These are phyloP conservation scores for Leishmania turanica DNA, from an alignment of 208 protist species.

Conservation along the genomic window DNA sequence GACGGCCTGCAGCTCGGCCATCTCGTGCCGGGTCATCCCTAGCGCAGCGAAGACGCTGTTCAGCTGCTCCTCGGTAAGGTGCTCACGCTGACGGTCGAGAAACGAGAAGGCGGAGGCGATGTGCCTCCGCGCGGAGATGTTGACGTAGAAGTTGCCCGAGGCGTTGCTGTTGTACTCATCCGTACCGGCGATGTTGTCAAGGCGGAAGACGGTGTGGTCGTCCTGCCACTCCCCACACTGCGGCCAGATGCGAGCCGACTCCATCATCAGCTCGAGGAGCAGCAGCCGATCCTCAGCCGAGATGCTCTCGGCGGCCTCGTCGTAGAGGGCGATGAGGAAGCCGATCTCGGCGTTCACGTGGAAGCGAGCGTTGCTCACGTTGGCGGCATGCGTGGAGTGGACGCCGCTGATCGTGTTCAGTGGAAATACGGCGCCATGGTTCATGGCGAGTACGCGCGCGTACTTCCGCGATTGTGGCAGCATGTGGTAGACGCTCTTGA, in stretches of 20 bases:
- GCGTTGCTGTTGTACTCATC: slow-evolving; percentile 86
- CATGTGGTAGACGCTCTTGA: slow-evolving; percentile 74
- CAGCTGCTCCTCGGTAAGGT: slow-evolving; percentile 55
- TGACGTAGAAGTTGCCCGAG: slow-evolving; percentile 89
- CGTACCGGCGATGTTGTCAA: slow-evolving; percentile 85
- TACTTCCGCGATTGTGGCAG: slow-evolving; percentile 77
- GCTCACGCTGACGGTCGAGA: slow-evolving; percentile 44
- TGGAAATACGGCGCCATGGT: slow-evolving; percentile 77
- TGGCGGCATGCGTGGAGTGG: slow-evolving; percentile 39
- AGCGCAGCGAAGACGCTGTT: slow-evolving; percentile 57
- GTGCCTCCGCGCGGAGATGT: slow-evolving; percentile 88
- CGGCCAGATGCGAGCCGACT: slow-evolving; percentile 87
- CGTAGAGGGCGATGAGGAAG: slow-evolving; percentile 74
- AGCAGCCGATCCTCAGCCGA: slow-evolving; percentile 55
- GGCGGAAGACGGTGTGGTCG: slow-evolving; percentile 66
- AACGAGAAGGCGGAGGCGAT: slow-evolving; percentile 56
- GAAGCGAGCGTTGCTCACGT: slow-evolving; percentile 64
- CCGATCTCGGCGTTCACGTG: slow-evolving; percentile 89
- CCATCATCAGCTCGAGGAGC: slow-evolving; percentile 86
- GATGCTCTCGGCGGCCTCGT: slow-evolving; percentile 58
- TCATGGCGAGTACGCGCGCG: slow-evolving; percentile 65
- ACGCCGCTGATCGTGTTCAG: slow-evolving; percentile 76
- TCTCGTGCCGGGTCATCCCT: slow-evolving; percentile 63
- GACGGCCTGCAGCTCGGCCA: slow-evolving; percentile 54
- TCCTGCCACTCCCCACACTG: slow-evolving; percentile 87